Conservation (phyloP, 164 flowering plant species). For the Hamamelis virginiana region DNA sequence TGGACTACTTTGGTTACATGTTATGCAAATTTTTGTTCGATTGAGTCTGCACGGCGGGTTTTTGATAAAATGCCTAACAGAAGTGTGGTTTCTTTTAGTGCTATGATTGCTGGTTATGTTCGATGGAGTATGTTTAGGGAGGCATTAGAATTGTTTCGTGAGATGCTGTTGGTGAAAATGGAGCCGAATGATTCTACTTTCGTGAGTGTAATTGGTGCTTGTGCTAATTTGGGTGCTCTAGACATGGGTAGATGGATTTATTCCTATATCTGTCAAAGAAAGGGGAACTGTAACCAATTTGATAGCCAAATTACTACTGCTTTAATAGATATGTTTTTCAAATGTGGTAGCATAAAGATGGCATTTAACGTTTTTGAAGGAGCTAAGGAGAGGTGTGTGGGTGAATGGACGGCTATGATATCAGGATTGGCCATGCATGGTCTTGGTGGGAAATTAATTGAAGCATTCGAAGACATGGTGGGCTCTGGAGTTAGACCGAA, state of each 20-base stretch:
- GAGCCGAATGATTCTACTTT: slow-evolving; percentile 32
- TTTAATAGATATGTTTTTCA: slow-evolving; percentile 38
- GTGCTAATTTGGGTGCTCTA: slow-evolving; percentile 27
- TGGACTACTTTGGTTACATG: slow-evolving; percentile 36
- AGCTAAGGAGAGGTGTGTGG: slow-evolving; percentile 25
- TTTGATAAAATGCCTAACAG: slow-evolving; percentile 41
- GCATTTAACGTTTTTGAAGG: slow-evolving; percentile 22
- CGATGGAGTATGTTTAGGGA: slow-evolving; percentile 22
- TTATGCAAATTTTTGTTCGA: slow-evolving; percentile 12
- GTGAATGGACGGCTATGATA: slow-evolving; percentile 40
- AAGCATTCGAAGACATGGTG: slow-evolving; percentile 33
- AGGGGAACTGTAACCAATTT: slow-evolving; percentile 5
- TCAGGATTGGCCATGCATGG: slow-evolving; percentile 39
- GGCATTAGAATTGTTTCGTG: slow-evolving; percentile 31
- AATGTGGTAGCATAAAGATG: slow-evolving; percentile 31
- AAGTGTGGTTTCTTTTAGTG: slow-evolving; percentile 38
- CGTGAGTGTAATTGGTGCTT: slow-evolving; percentile 12
- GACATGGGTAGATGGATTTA: slow-evolving; percentile 37
- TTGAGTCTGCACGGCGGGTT: slow-evolving; percentile 23
- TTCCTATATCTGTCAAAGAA: slow-evolving; percentile 15
- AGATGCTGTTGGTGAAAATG: slow-evolving; percentile 16
- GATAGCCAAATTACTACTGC: slow-evolving; percentile 32
- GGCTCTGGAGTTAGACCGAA: slow-evolving; percentile 27
- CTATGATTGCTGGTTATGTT: slow-evolving; percentile 38
- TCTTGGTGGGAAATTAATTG: slow-evolving; percentile 23